Conservation (phyloP, 2,329 filamentous ascomycete species). For the Hypoxylon sp. region DNA sequence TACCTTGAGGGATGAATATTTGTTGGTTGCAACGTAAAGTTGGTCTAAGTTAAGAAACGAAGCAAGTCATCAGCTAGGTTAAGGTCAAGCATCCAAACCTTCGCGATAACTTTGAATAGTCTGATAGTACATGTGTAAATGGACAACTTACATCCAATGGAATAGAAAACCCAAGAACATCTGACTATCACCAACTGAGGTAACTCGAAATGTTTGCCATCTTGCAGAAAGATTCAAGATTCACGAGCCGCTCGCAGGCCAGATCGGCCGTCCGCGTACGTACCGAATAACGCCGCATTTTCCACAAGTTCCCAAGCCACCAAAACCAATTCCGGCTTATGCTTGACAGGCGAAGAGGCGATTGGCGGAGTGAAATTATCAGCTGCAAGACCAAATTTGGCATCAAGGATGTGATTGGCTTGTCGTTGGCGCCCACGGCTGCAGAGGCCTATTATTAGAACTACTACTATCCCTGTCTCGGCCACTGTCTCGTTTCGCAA, state of each 20-base stretch:
- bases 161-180: background rate
- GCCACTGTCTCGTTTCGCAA: slow-evolving; percentile 49
- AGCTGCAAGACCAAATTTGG: slow-evolving; percentile 44
- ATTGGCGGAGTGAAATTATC: slow-evolving; percentile 46
- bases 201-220: background rate
- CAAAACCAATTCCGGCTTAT: slow-evolving; percentile 38
- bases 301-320: slow-evolving; percentile 35
- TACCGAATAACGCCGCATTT: slow-evolving; percentile 36
- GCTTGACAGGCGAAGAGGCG: slow-evolving; percentile 34
- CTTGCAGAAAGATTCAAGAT: slow-evolving; percentile 14
- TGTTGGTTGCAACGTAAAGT: background rate
- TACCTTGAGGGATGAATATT: background rate
- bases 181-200: background rate
- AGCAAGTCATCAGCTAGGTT: background rate
- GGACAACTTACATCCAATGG: background rate
- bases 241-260: slow-evolving; percentile 22
- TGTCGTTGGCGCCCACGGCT: slow-evolving; percentile 37
- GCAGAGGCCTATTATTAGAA: slow-evolving; percentile 48
- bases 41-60: background rate
- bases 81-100: background rate
- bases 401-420: slow-evolving; percentile 33
- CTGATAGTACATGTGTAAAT: background rate
- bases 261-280: slow-evolving; percentile 2
- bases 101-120: background rate
- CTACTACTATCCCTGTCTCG: slow-evolving; percentile 37